Conservation (phyloP, 495 filamentous ascomycete genomes). For the Terfezia claveryi region DNA sequence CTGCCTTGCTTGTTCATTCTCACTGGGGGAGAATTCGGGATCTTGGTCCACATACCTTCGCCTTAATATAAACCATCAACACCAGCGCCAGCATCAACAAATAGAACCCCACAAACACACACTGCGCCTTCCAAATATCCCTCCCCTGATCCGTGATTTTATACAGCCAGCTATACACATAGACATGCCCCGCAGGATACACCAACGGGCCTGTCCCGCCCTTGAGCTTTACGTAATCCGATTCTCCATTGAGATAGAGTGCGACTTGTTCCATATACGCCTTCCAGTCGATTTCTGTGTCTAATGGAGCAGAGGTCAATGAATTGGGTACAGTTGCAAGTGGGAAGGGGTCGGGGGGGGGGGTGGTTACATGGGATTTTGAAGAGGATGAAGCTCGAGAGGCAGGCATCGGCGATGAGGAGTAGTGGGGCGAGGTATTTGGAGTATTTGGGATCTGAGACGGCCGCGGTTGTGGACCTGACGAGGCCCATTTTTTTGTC, state of each 20-base stretch:
- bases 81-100: conserved; percentile 50
- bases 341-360: neutral
- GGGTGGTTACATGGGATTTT: conserved; percentile 58
- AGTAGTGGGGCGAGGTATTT: conserved; percentile 29
- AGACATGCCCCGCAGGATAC: conserved; percentile 84
- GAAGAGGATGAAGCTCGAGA: conserved; percentile 56
- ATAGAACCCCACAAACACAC: conserved; percentile 59
- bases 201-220: conserved; percentile 83
- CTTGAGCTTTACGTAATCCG: conserved; percentile 65
- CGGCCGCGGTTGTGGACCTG: neutral
- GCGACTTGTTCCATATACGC: conserved; percentile 89
- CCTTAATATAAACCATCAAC: conserved; percentile 57
- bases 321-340: neutral
- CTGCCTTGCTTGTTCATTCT: neutral
- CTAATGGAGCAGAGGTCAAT: conserved; percentile 24
- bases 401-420: conserved; percentile 51
- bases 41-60: conserved; percentile 29
- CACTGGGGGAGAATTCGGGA: neutral
- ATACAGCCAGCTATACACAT: conserved; percentile 66
- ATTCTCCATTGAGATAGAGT: conserved; percentile 60
- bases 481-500: neutral
- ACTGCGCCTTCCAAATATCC: conserved; percentile 59
- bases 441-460: conserved; percentile 2
- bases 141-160: conserved; percentile 50
- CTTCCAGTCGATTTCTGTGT: conserved; percentile 95